Conservation (phyloP, 140 eudicot genomes). For the Cichorium intybus region DNA sequence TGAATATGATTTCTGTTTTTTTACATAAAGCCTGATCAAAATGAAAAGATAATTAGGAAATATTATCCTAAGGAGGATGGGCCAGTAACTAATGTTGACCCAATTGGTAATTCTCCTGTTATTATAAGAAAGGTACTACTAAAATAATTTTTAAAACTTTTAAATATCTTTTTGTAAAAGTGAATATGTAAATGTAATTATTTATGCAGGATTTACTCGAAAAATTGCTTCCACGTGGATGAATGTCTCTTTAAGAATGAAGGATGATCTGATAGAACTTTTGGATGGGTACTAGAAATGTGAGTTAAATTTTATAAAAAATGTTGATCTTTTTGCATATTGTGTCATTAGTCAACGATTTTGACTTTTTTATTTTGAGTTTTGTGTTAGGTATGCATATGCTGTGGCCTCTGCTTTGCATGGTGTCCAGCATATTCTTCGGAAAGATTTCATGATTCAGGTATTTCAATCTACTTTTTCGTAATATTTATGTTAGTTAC, state of each 20-base stretch:
- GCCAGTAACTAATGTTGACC: constrained; percentile 67
- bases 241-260: no score
- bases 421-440: no score
- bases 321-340: constrained; percentile 5
- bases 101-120: constrained; percentile 90
- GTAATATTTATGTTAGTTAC: no score
- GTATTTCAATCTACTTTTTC: no score
- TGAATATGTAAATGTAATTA: no score
- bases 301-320: constrained; percentile 30
- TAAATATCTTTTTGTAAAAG: constrained; percentile 3
- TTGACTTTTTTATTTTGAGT: constrained; percentile 9
- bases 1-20: constrained; percentile 60
- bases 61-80: constrained; percentile 65
- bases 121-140: constrained; percentile 64
- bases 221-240: no score
- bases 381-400: constrained; percentile 67
- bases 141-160: not conserved
- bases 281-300: constrained; percentile 97
- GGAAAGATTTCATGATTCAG: no score
- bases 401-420: no score
- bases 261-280: constrained; percentile 72
- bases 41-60: constrained; percentile 63
- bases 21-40: constrained; percentile 58
- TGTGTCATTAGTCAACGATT: not conserved
- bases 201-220: no score